Evolutionary conservation across 176 grass and related monocot species (phyloP).

Genomic region (Otatea glauca): DNA sequence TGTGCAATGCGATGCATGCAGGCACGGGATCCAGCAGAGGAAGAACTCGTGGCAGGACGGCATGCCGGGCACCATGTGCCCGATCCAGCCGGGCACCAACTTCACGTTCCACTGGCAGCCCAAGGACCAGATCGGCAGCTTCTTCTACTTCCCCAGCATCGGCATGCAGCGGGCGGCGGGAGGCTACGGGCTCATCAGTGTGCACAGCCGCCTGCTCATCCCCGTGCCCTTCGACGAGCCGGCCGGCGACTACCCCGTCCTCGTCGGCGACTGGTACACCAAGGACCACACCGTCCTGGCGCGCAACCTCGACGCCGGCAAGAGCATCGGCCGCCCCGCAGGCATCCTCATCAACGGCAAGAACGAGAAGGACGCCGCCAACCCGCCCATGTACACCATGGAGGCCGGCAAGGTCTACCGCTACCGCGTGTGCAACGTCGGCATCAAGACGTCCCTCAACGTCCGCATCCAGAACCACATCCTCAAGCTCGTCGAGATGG

Average conservation of each 20-base stretch:
- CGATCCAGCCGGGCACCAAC: constrained; percentile 79
- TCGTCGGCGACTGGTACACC: constrained; percentile 87
- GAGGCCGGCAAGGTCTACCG: constrained; percentile 79
- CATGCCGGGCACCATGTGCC: constrained; percentile 73
- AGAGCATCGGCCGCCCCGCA: constrained; percentile 62
- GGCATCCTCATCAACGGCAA: constrained; percentile 88
- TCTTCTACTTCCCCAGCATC: constrained; percentile 88
- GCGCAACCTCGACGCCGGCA: constrained; percentile 66
- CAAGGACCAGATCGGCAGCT: constrained; percentile 96
- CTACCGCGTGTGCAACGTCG: constrained; percentile 88
- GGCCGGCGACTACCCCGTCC: constrained; percentile 61
- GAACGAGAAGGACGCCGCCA: constrained; percentile 59
- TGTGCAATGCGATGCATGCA: constrained; percentile 10
- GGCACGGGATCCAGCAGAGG: constrained; percentile 94
- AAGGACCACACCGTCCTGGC: constrained; percentile 69
- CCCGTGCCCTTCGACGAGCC: constrained; percentile 79
- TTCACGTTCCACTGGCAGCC: constrained; percentile 88
- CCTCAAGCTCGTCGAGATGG: constrained; percentile 81
- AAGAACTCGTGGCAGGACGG: constrained; percentile 97
- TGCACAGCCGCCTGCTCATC: constrained; percentile 89
- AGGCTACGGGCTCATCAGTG: constrained; percentile 66
- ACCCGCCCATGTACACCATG: constrained; percentile 67
- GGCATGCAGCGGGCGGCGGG: constrained; percentile 84
- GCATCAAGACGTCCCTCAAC: constrained; percentile 77
- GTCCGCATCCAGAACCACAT: constrained; percentile 73